Evolutionary conservation across 2,329 filamentous ascomycete species (phyloP), one percentile per base, ranked within the genome.

Genomic region (Ophiocordyceps robertsii): DNA sequence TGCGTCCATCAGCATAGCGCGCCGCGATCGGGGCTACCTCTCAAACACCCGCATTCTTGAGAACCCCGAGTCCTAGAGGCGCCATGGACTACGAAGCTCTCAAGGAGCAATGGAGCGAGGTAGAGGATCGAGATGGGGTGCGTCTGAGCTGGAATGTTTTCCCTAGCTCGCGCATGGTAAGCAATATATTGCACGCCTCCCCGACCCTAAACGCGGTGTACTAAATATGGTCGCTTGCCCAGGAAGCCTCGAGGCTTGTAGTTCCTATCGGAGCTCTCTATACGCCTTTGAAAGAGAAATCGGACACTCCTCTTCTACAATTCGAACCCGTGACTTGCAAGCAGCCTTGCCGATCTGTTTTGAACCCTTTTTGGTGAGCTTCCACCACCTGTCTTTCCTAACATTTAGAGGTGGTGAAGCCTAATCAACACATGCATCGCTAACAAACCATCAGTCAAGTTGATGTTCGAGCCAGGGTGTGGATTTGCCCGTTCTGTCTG

Each of bases 121-220:
- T 94, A 45, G 92, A 98, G 70, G 92, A 98, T 59, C 81, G 86
- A 53, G 92, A 98, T 78, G 92, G 92, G 47, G 79, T 96, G 57
- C 82, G 92, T 49, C 74, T 98, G 51, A 95, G 90, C 67, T 98
- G 92, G 92, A 98, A 98, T 62, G 93, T 93, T 47, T 94, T 98
- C 58, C 92, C 92, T 40, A 95, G 89, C 70, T 90, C 90, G 58
- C 87, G 92, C 62, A 95, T 98, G 88, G 89, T 87, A 55, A 54
- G 75, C 67, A 10, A 29, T n/a, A 37, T 19, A 30, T 24, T 29
- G 16, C 19, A 12, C 9, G 4, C 11, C 38, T 40, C 12, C 19
- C 14, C 21, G 1, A 16, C 24, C 12, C 27, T 8, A 13, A 11
- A 36, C 17, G 5, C n/a, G 27, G 17, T 10, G 8, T 33, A 37